phyloP scores from a whole-genome alignment of 768 basidiomycete genomes.

The Polyporus arcularius region DNA sequence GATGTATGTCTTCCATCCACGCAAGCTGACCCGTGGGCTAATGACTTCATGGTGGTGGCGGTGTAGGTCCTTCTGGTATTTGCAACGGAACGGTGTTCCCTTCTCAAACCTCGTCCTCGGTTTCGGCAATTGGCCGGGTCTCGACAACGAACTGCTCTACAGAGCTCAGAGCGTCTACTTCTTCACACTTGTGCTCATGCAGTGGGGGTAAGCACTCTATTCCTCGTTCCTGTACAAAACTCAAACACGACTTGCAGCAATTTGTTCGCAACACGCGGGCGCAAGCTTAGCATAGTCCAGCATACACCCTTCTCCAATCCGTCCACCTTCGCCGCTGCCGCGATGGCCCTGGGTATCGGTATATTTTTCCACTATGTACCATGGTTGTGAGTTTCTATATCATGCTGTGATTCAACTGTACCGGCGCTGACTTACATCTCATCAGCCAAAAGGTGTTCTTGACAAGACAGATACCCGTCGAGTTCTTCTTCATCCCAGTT shows the following conservation, averaged over 20 bases:
- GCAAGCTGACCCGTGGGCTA: background rate
- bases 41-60: background rate
- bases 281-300: slow-evolving; percentile 53
- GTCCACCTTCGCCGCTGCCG: slow-evolving; percentile 49
- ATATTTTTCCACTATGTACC: slow-evolving; percentile 45
- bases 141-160: slow-evolving; percentile 40
- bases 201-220: slow-evolving; percentile 41
- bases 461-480: slow-evolving; percentile 44
- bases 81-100: slow-evolving; percentile 46
- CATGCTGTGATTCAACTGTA: background rate
- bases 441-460: slow-evolving; percentile 47
- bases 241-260: slow-evolving; percentile 29
- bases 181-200: slow-evolving; percentile 59
- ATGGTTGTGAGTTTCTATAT: slow-evolving; percentile 31
- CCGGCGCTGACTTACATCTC: background rate
- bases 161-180: slow-evolving; percentile 55
- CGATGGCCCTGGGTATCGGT: slow-evolving; percentile 43
- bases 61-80: slow-evolving; percentile 41
- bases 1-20: slow-evolving; percentile 37
- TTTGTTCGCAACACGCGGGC: slow-evolving; percentile 53
- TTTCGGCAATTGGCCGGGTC: slow-evolving; percentile 43
- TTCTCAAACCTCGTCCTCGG: slow-evolving; percentile 45
- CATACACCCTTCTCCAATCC: slow-evolving; percentile 50
- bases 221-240: no score
- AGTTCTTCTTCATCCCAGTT: slow-evolving; percentile 55